Percentiles rank a stretch among this genome's conserved stretches.
These are phyloP conservation scores for Bipolaris cookei DNA, from an alignment of 2,329 filamentous ascomycete species.

Conservation along the genomic window DNA sequence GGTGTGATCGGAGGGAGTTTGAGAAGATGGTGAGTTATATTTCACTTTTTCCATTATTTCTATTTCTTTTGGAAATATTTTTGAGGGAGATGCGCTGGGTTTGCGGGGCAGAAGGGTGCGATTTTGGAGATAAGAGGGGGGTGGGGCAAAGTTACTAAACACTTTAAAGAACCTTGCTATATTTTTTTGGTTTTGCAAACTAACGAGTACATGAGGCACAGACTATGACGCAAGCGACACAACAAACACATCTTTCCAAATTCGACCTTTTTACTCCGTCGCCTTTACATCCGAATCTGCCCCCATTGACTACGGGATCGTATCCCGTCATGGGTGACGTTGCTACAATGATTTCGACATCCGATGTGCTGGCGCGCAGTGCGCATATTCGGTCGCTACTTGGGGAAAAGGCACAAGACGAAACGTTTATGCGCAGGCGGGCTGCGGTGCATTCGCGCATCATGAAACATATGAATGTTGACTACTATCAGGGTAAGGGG, in stretches of 20 bases:
- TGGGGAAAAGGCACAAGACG: slow-evolving; percentile 6
- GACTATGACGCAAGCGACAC: slow-evolving; percentile 41
- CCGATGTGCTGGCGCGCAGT: slow-evolving; percentile 32
- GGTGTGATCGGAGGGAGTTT: slow-evolving; percentile 34
- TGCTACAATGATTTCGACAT: slow-evolving; percentile 33
- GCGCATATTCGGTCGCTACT: slow-evolving; percentile 25
- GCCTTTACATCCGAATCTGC: slow-evolving; percentile 31
- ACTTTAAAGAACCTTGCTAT: no score
- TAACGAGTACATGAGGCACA: slow-evolving; percentile 3
- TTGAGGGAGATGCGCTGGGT: no score
- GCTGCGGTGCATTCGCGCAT: slow-evolving; percentile 29
- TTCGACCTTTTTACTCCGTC: slow-evolving; percentile 46
- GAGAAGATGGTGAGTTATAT: slow-evolving; percentile 38
- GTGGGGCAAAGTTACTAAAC: no score
- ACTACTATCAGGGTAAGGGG: neutral
- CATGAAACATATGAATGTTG: slow-evolving; percentile 25
- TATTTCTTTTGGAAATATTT: neutral
- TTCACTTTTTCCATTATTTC: neutral
- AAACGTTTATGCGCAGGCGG: slow-evolving; percentile 18
- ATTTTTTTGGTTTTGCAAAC: neutral
- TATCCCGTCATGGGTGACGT: slow-evolving; percentile 28
- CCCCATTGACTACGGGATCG: slow-evolving; percentile 27
- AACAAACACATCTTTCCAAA: slow-evolving; percentile 33
- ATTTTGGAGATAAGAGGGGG: no score
- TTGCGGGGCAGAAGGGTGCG: no score